Evolutionary conservation across 2,329 filamentous ascomycete species (phyloP), one percentile per base, ranked within the genome.

Genomic region (Chrysosporium queenslandicum): DNA sequence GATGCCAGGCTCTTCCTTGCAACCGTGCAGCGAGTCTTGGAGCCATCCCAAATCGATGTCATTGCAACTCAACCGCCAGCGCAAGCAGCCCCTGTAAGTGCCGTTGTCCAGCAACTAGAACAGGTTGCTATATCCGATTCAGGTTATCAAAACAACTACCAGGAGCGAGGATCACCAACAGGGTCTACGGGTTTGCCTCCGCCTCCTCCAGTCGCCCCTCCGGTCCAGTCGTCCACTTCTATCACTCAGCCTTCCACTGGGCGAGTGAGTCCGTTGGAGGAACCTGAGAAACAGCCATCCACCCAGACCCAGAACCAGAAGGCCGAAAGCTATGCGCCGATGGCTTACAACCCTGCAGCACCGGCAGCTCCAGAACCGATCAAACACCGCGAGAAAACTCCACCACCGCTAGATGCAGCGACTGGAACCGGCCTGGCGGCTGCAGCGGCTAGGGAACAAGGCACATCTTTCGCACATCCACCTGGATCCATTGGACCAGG

Each of bases 321-420:
- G 29, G 57, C 65, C 41, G 61, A 65, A 34, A 66, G 63, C 57
- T 75, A 71, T 54, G 64, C 74, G 2, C 77, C 78, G 2, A 70
- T 81, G 55, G 76, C 78, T n/a, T 84, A 84, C 61, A 83, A 83
- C 58, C 81, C 81, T 14, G 80, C 81, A 8, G 80, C 81, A 4
- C 81, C 81, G 20, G 72, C 79, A n/a, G 80, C 79, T 0, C 81
- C 81, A 5, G 81, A 84, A 61, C 79, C 78, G 1, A 81, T 83
- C 49, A 72, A 76, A 39, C 76, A 81, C 59, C 75, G 81, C n/a
- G 80, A 83, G 64, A 82, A 82, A 68, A 83, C 81, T 3, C 81
- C 81, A 2, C 81, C 81, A 5, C 81, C 81, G 11, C 67, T 70
- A 23, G 80, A 83, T 63, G 77, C 72, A 34, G 72, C 66, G 14